A percentile compares a stretch with the other conserved stretches of the same genome.
These are phyloP conservation scores for Thielaviopsis musarum DNA, from an alignment of 2,329 filamentous ascomycete genomes.

Conservation along the genomic window DNA sequence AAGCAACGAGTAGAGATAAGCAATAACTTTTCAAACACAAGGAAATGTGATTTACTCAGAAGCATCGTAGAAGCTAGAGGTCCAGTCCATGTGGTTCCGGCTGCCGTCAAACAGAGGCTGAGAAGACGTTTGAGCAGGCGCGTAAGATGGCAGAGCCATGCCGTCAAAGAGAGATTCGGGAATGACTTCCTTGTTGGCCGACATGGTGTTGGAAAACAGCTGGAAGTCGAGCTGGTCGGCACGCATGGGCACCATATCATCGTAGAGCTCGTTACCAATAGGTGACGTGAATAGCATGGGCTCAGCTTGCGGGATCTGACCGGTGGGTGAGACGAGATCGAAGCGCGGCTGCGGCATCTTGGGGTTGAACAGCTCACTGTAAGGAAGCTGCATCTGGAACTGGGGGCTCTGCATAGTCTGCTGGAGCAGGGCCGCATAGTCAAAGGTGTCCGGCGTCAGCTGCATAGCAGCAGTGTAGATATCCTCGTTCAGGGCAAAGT, in stretches of 20 bases:
- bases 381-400: constrained; percentile 3
- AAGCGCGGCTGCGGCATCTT: constrained; percentile 8
- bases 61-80: constrained; percentile 19
- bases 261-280: constrained; percentile 48
- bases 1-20: neutral
- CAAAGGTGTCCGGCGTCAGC: constrained; percentile 17
- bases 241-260: constrained; percentile 31
- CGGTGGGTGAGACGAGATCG: constrained; percentile 42
- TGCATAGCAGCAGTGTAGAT: constrained; percentile 43
- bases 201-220: constrained; percentile 32
- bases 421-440: constrained; percentile 21
- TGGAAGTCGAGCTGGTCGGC: constrained; percentile 41
- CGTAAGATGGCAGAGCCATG: constrained; percentile 31
- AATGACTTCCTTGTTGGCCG: constrained; percentile 21
- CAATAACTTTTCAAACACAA: neutral
- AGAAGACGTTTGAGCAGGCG: constrained; percentile 31
- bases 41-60: constrained; percentile 16
- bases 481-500: constrained; percentile 46
- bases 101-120: constrained; percentile 30
- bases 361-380: constrained; percentile 1
- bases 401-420: constrained; percentile 12
- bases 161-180: constrained; percentile 33
- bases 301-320: constrained; percentile 35
- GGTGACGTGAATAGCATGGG: constrained; percentile 55
- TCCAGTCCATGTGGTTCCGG: constrained; percentile 24